Base-by-base conservation (phyloP, 2,329 filamentous ascomycete genomes). In the Fusarium verrucosum region DNA sequence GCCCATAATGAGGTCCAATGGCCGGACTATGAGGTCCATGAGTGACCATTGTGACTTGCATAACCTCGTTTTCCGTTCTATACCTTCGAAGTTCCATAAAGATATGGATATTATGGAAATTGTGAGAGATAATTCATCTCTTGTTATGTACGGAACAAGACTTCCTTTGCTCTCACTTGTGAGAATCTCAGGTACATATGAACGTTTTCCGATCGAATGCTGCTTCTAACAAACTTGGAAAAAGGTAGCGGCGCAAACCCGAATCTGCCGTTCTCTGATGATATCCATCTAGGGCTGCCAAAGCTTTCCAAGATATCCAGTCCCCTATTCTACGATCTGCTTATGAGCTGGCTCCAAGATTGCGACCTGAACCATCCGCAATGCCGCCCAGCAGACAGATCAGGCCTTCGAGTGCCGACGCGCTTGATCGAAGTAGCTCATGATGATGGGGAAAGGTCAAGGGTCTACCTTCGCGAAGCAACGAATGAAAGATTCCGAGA, bases 251-350 rank as follows among this genome's bases (percentile, higher is more conserved):
- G 10, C 5, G 14, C 45, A n/a, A n/a, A 9, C 1, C 14, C 5
- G 20, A 11, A 11, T 1, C 3, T 5, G 13, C 11, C 26, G 7
- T 5, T 19, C 14, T 5, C 3, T 22, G 11, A 22, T 8, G 37
- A 56, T 10, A 42, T 66, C 13, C 36, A 55, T 3, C 9, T 68
- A 4, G 59, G 63, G 3, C 28, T 66, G 10, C 51, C 65, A 1
- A 33, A 11, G 10, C 55, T 66, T 4, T 53, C 45, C 13, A 3
- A 33, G 7, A 33, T 45, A 1, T 16, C 17, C 4, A 38, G 33
- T n/a, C 0, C 30, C 2, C 14, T 23, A 2, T 66, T 49, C 11
- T 62, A 58, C 33, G 13, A 23, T 4, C 36, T 67, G 6, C 23
- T 65, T 1, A 32, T 32, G 3, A 17, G 25, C 11, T 67, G 64